Conservation (phyloP, 768 basidiomycete species). For the Leccinum subtestaceum region DNA sequence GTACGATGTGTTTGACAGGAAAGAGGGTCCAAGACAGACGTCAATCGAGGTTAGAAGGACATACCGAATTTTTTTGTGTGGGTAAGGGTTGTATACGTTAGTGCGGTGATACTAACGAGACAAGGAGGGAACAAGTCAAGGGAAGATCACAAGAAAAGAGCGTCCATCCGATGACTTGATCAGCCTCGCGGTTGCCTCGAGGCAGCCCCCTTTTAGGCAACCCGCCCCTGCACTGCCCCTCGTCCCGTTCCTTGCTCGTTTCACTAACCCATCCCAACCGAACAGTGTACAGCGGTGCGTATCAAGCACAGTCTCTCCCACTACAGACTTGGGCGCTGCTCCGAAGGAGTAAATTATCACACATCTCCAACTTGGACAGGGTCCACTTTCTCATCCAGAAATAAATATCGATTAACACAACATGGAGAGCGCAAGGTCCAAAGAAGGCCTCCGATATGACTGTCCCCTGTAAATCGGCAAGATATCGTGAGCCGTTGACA, state of each 20-base stretch:
- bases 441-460: constrained; percentile 6
- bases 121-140: not conserved
- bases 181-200: constrained; percentile 27
- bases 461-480: not conserved
- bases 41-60: not conserved
- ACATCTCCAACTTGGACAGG: constrained; percentile 2
- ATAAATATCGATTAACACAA: constrained; percentile 1
- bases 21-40: not conserved
- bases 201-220: constrained; percentile 14
- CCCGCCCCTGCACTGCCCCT: constrained; percentile 3
- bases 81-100: not conserved
- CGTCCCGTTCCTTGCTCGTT: constrained; percentile 1
- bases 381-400: constrained; percentile 17
- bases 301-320: not conserved
- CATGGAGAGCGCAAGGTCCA: not conserved
- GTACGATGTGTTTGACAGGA: not conserved
- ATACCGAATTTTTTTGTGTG: constrained; percentile 2
- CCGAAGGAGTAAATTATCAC: constrained; percentile 1
- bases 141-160: not conserved
- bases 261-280: not conserved
- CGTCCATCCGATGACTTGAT: constrained; percentile 6
- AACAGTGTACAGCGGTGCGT: not conserved
- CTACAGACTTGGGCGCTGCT: constrained; percentile 2
- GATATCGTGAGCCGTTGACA: not conserved
- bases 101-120: constrained; percentile 11